These are phyloP conservation scores for Pyrenophora graminea DNA, from an alignment of 2,329 filamentous ascomycete genomes.

Conservation along the genomic window DNA sequence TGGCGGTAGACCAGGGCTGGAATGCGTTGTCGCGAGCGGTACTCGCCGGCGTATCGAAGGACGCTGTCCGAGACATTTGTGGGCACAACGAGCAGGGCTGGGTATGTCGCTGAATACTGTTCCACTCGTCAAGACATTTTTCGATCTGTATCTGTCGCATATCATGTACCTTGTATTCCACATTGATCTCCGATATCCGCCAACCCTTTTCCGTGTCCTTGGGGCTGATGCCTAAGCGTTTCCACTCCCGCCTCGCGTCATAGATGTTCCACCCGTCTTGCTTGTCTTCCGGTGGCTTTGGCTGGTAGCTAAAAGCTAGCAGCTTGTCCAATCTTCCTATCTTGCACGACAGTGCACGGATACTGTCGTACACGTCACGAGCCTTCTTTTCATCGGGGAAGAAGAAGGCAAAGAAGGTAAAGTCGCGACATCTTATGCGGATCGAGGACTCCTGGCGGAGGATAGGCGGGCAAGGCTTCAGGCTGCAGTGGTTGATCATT, in stretches of 20 bases:
- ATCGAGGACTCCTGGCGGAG: conserved; percentile 79
- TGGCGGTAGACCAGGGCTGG: conserved; percentile 94
- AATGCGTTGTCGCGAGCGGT: conserved; percentile 86
- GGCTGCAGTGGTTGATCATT: conserved; percentile 80
- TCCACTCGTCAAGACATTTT: conserved; percentile 17
- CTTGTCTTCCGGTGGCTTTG: conserved; percentile 71
- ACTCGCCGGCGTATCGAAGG: conserved; percentile 87
- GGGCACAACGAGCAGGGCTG: conserved; percentile 80
- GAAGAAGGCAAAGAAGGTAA: conserved; percentile 90
- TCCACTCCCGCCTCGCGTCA: conserved; percentile 82
- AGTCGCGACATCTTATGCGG: conserved; percentile 87
- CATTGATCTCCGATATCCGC: conserved; percentile 89
- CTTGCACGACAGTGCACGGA: conserved; percentile 79
- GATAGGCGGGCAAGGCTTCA: conserved; percentile 71
- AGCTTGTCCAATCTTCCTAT: conserved; percentile 83
- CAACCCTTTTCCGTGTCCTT: conserved; percentile 80
- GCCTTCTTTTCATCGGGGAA: conserved; percentile 75
- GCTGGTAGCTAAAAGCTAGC: conserved; percentile 85
- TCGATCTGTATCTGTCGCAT: background rate
- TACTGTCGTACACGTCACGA: conserved; percentile 84
- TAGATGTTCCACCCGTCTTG: conserved; percentile 84
- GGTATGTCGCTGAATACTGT: conserved; percentile 88
- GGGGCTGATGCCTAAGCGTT: conserved; percentile 81
- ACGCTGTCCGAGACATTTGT: conserved; percentile 94
- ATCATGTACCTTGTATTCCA: conserved; percentile 68